Base-by-base conservation (phyloP, 2,329 filamentous ascomycete species). In the Penicillium glabrum region DNA sequence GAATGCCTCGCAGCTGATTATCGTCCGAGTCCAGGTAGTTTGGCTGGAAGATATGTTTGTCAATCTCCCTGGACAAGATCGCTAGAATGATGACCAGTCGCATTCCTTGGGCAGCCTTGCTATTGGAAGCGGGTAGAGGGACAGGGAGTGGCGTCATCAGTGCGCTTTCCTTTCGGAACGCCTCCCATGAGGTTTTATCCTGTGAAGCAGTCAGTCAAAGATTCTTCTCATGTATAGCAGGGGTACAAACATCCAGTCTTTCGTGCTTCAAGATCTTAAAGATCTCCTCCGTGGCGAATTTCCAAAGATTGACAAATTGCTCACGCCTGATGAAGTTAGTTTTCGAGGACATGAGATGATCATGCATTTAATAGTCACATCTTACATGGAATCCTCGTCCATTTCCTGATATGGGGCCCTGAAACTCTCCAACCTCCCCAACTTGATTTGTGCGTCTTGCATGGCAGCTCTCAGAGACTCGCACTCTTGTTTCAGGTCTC, bases 11-110 rank as follows among this genome's bases (percentile, higher is more conserved):
- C 46, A 63, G 29, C 9, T 60, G 24, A 31, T 29, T 29, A 46
- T 61, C 52, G 19, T 59, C 59, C 1, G 57, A 41, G 24, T 46
- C 41, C 46, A 74, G 49, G 51, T 74, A 73, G 1, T 60, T 68
- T 3, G 71, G 71, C 37, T 74, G 69, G 56, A 76, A 74, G 31
- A 76, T 64, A 35, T 70, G 54, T 24, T 66, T 53, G 43, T 61
- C 53, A 5, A 76, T 58, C 39, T 73, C 63, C 9, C 60, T 51
- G 1, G 65, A 60, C 3, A 76, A 41, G 37, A 72, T 57, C 11
- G 62, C 67, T 7, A 75, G 59, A 8, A 70, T 61, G 7, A 70
- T 56, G 16, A 65, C 69, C 26, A 68, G 57, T 6, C 72, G 70
- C 68, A 76, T 75, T 24, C 67, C 61, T 52, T 73, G 75, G 2